Conservation (phyloP, 495 filamentous ascomycete species). For the Hypoxylon crocopeplum region DNA sequence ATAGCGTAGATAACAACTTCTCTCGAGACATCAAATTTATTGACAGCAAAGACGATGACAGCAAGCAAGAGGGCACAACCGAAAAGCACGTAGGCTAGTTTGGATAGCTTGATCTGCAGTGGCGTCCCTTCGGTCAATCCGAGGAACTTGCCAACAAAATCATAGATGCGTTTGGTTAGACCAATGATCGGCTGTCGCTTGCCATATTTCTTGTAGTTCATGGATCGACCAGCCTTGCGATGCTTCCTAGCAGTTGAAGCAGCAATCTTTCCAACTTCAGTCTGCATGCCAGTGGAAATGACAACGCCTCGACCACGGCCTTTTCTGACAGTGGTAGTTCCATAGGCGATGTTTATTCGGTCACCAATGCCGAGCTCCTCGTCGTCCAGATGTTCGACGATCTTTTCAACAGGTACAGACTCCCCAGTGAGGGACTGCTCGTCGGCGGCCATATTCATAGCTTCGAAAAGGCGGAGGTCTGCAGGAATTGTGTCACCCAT, state of each 20-base stretch:
- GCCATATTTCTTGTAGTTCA: slow-evolving; percentile 69
- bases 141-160: slow-evolving; percentile 69
- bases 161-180: slow-evolving; percentile 63
- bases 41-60: slow-evolving; percentile 81
- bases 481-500: slow-evolving; percentile 86
- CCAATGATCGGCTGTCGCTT: slow-evolving; percentile 64
- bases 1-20: slow-evolving; percentile 86
- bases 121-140: slow-evolving; percentile 83
- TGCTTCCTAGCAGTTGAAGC: slow-evolving; percentile 63
- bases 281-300: slow-evolving; percentile 76
- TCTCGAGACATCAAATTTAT: slow-evolving; percentile 69
- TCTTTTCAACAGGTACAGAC: slow-evolving; percentile 65
- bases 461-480: slow-evolving; percentile 75
- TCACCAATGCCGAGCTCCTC: slow-evolving; percentile 67
- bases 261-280: slow-evolving; percentile 87
- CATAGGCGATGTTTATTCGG: slow-evolving; percentile 72
- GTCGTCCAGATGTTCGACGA: slow-evolving; percentile 47
- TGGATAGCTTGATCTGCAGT: slow-evolving; percentile 79
- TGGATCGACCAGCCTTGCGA: slow-evolving; percentile 65
- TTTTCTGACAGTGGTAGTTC: slow-evolving; percentile 70
- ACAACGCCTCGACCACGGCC: slow-evolving; percentile 73
- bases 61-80: slow-evolving; percentile 75
- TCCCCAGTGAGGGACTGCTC: slow-evolving; percentile 76
- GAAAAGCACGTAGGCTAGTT: slow-evolving; percentile 77
- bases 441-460: slow-evolving; percentile 78